Percentiles rank a stretch among this genome's conserved stretches.
Evolutionary conservation across 2,329 filamentous ascomycete genomes (phyloP).

Genomic region (Trichoderma atroviride): DNA sequence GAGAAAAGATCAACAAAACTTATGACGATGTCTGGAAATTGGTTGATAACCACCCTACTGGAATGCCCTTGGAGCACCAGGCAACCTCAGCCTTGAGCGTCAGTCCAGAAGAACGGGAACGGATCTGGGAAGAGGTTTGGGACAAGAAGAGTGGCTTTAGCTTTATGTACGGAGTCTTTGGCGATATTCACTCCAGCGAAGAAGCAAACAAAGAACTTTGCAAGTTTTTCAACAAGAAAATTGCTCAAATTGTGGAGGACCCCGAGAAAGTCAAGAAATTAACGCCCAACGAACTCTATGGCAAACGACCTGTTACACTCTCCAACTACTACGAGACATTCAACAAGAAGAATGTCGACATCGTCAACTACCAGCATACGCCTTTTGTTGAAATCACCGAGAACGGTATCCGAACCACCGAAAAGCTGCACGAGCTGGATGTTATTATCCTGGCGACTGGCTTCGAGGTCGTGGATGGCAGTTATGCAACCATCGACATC

Average conservation of each 20-base stretch:
- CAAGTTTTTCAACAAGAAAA: neutral
- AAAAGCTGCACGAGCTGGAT: slow-evolving; percentile 4
- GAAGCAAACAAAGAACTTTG: slow-evolving; percentile 5
- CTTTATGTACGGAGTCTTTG: neutral
- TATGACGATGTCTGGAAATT: neutral
- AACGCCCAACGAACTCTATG: neutral
- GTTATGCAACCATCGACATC: neutral
- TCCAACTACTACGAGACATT: neutral
- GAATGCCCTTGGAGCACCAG: neutral
- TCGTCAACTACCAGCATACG: neutral
- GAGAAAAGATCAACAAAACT: neutral
- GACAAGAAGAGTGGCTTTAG: neutral
- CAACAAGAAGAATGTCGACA: slow-evolving; percentile 3
- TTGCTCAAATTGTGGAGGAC: slow-evolving; percentile 3
- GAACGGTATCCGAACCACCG: neutral
- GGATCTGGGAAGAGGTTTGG: neutral
- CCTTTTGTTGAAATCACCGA: neutral
- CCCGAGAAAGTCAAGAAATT: neutral
- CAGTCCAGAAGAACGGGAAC: neutral
- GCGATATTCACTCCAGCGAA: neutral
- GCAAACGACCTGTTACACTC: neutral
- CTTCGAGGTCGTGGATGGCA: neutral
- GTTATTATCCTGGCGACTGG: slow-evolving; percentile 1
- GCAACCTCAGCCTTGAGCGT: neutral
- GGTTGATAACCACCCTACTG: neutral